Conservation (phyloP, 345 rosid genomes). For the Arabidopsis suecica region DNA sequence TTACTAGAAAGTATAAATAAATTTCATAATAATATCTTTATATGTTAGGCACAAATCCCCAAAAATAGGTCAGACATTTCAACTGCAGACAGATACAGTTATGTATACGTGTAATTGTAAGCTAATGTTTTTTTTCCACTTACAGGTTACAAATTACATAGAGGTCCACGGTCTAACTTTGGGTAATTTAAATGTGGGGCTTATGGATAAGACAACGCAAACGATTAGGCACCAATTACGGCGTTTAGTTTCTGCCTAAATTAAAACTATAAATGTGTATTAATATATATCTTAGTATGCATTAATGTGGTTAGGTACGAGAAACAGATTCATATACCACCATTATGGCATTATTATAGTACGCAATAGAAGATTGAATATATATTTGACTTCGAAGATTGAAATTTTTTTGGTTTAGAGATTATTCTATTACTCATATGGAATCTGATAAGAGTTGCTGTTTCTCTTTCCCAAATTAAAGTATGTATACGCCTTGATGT, state of each 20-base stretch:
- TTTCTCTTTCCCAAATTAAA: not conserved
- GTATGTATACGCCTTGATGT: not conserved
- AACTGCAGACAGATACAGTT: conserved; percentile 40
- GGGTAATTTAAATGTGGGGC: conserved; percentile 6
- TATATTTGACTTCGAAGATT: not conserved
- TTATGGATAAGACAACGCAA: conserved; percentile 24
- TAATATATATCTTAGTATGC: not conserved
- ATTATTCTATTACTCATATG: not conserved
- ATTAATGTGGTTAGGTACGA: conserved; percentile 23
- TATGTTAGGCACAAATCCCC: conserved; percentile 45
- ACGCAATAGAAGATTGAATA: not conserved
- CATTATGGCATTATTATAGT: not conserved
- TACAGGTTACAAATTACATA: not conserved
- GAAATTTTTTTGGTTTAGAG: not conserved
- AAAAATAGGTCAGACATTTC: conserved; percentile 44
- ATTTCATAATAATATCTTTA: conserved; percentile 10
- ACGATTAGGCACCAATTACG: conserved; percentile 41
- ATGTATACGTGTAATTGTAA: conserved; percentile 6
- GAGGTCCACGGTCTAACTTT: conserved; percentile 28
- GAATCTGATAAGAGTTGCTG: not conserved
- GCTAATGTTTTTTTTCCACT: not conserved
- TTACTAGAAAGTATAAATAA: conserved; percentile 10
- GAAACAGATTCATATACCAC: conserved; percentile 1
- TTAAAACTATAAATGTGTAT: conserved; percentile 1
- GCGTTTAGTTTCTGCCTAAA: conserved; percentile 27